Percentiles rank a stretch among this genome's conserved stretches.
Evolutionary conservation across 768 basidiomycete genomes (phyloP).

Genomic region (Leucosporidium creatinivorum): DNA sequence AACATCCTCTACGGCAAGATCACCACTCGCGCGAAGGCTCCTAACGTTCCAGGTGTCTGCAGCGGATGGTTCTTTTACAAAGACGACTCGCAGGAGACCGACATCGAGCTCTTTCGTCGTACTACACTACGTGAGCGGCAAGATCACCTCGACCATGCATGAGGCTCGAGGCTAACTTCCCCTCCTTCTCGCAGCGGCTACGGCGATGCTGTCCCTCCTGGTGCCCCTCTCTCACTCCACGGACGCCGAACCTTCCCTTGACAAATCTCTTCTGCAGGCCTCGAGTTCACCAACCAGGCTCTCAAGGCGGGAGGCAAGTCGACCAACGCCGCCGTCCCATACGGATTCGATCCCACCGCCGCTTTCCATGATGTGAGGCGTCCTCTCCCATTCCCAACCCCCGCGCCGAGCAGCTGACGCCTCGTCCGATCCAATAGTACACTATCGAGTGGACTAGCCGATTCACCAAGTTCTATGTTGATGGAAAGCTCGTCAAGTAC

Average conservation of each 20-base stretch:
- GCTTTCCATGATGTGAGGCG: slow-evolving; percentile 19
- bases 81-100: neutral
- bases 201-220: neutral
- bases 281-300: slow-evolving; percentile 14
- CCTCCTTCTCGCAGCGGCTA: neutral
- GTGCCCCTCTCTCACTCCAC: neutral
- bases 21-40: neutral
- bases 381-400: too few relatives aligned
- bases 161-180: neutral
- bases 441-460: slow-evolving; percentile 9
- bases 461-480: slow-evolving; percentile 13
- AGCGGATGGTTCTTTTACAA: neutral
- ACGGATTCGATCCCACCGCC: slow-evolving; percentile 14
- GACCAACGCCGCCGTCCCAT: slow-evolving; percentile 1
- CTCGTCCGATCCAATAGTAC: too few relatives aligned
- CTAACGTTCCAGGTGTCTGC: neutral
- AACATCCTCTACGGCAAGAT: neutral
- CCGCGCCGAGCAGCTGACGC: too few relatives aligned
- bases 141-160: too few relatives aligned
- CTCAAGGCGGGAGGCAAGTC: neutral
- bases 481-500: neutral
- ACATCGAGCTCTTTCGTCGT: too few relatives aligned
- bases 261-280: neutral
- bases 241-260: neutral
- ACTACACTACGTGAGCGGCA: too few relatives aligned